phyloP scores from a whole-genome alignment of 1,139 yeast genomes.

The Geotrichum cucujoidarum region DNA sequence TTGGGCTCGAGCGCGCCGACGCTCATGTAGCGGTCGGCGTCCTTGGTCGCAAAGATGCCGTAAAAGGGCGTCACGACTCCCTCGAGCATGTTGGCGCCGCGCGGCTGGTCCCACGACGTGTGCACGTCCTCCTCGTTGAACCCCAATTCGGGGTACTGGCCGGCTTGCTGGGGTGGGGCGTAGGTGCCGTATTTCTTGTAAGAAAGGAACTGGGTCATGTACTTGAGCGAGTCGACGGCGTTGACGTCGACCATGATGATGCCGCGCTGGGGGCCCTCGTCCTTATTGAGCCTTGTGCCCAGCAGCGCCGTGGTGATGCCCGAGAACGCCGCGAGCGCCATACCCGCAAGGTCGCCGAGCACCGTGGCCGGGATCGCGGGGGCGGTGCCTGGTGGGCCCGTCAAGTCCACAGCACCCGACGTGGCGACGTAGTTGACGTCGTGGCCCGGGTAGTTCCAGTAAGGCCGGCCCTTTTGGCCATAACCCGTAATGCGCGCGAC shows the following conservation, averaged over 20 bases:
- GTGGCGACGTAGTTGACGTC: conserved; percentile 26
- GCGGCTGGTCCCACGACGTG: conserved; percentile 4
- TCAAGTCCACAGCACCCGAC: conserved; percentile 21
- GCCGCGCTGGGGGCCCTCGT: conserved; percentile 2
- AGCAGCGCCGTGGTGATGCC: conserved; percentile 23
- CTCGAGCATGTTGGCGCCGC: conserved; percentile 24
- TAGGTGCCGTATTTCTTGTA: conserved; percentile 16
- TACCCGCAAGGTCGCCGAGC: conserved; percentile 27
- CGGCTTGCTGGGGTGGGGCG: not conserved
- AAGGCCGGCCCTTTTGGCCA: conserved; percentile 20
- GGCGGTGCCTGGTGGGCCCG: conserved; percentile 22
- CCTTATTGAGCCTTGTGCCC: conserved; percentile 1
- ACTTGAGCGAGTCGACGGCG: conserved; percentile 24
- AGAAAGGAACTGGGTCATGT: conserved; percentile 23
- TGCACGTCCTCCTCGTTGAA: not conserved
- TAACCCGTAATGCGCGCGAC: conserved; percentile 25
- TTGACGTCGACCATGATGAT: conserved; percentile 22
- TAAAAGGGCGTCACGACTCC: conserved; percentile 24
- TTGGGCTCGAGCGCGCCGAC: conserved; percentile 27
- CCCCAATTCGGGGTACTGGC: too few species aligned
- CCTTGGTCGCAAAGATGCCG: conserved; percentile 22
- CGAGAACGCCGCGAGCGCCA: conserved; percentile 24
- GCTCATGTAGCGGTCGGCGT: conserved; percentile 21
- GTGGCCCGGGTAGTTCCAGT: conserved; percentile 23
- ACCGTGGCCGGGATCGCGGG: conserved; percentile 21